phyloP scores from a whole-genome alignment of 192 early-diverging fungal genomes.

The Funneliformis geosporum region DNA sequence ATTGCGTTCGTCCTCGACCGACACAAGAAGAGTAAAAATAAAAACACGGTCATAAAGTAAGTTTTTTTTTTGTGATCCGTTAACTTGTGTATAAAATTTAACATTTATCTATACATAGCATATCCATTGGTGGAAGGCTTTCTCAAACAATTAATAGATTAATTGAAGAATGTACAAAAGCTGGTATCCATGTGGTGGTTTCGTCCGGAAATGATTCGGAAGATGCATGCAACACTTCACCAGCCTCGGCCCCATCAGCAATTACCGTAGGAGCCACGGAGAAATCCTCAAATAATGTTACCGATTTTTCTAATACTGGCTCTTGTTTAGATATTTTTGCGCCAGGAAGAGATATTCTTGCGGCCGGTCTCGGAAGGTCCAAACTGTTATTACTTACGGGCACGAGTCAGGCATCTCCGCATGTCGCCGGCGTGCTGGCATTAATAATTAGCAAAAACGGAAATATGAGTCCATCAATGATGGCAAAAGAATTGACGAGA shows the following conservation, averaged over 20 bases:
- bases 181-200: conserved; percentile 56
- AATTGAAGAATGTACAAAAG: conserved; percentile 37
- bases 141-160: conserved; percentile 36
- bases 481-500: neutral
- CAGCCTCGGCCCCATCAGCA: conserved; percentile 52
- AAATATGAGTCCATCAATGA: neutral
- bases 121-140: conserved; percentile 42
- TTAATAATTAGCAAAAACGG: conserved; percentile 22
- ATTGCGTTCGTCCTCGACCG: conserved; percentile 49
- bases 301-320: conserved; percentile 83
- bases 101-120: conserved; percentile 33
- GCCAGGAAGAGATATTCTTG: conserved; percentile 56
- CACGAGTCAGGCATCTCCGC: conserved; percentile 63
- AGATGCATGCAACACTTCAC: conserved; percentile 51
- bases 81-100: neutral
- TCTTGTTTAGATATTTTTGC: conserved; percentile 93
- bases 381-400: conserved; percentile 45
- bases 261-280: conserved; percentile 86
- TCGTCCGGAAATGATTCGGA: conserved; percentile 64
- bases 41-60: conserved; percentile 30
- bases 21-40: neutral
- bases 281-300: conserved; percentile 69
- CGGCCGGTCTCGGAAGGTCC: neutral
- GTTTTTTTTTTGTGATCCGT: conserved; percentile 30
- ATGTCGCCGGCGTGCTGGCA: conserved; percentile 57